Conservation (phyloP, 73 alveolate species). For the Paramecium caudatum region DNA sequence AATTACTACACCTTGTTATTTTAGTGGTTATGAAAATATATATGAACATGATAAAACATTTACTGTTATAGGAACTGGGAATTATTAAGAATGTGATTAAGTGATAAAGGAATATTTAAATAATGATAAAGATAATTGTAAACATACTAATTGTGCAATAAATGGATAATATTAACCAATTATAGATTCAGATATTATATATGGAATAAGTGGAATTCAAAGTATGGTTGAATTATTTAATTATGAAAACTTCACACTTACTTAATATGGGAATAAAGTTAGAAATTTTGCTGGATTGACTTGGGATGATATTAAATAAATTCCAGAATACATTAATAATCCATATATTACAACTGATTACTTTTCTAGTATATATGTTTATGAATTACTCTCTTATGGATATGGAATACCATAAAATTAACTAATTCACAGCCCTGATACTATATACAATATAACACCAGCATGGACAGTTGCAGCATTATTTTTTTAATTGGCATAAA, state of each 20-base stretch:
- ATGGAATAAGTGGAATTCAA: constrained; percentile 73
- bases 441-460: background rate
- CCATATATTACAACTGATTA: constrained; percentile 45
- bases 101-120: constrained; percentile 56
- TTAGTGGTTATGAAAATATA: constrained; percentile 52
- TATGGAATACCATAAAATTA: background rate
- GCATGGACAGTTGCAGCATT: constrained; percentile 55
- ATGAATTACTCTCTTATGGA: constrained; percentile 47
- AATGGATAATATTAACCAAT: constrained; percentile 48
- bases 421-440: background rate
- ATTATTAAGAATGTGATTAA: constrained; percentile 11
- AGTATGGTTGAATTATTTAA: constrained; percentile 39
- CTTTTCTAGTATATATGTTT: background rate
- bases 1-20: constrained; percentile 69
- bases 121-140: constrained; percentile 56
- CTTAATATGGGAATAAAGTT: background rate
- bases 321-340: constrained; percentile 28
- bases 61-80: constrained; percentile 51
- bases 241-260: background rate
- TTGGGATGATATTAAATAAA: background rate
- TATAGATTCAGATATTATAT: constrained; percentile 12
- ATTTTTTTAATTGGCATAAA: constrained; percentile 28
- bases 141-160: constrained; percentile 63
- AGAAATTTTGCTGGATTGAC: background rate
- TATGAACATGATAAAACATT: background rate